phyloP scores from a whole-genome alignment of 2,329 filamentous ascomycete species.

The Colletotrichum somersetense region DNA sequence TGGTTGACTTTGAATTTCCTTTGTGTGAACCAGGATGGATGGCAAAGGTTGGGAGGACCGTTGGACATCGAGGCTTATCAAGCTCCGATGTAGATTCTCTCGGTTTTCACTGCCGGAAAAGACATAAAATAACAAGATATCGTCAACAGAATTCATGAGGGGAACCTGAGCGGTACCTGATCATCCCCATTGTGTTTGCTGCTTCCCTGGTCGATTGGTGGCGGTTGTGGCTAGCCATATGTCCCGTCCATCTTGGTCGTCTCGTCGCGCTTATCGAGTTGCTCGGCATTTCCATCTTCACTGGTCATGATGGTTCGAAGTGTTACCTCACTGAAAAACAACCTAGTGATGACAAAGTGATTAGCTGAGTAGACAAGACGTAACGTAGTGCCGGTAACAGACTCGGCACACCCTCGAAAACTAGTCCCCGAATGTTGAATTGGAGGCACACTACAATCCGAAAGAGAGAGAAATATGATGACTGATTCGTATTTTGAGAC shows the following conservation, averaged over 20 bases:
- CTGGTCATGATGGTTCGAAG: background rate
- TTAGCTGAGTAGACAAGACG: background rate
- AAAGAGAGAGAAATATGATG: accelerated
- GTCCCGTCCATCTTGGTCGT: background rate
- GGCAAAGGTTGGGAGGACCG: background rate
- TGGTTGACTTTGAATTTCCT: background rate
- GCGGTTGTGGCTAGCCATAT: no score
- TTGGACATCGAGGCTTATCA: background rate
- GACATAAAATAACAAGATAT: no score
- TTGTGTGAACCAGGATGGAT: background rate
- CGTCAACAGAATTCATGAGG: background rate
- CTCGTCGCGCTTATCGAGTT: background rate
- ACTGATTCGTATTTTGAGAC: background rate
- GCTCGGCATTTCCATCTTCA: background rate
- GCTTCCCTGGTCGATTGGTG: background rate
- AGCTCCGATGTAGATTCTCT: no score
- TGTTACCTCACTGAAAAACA: background rate
- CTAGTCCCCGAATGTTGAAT: background rate
- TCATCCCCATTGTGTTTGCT: no score
- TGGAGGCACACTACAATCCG: background rate
- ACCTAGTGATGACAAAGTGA: background rate
- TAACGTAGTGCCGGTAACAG: background rate
- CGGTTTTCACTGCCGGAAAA: no score
- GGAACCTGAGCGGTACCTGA: background rate
- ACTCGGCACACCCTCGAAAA: background rate